Evolutionary conservation across 495 filamentous ascomycete genomes (phyloP).

Genomic region (Usnea hakonensis): DNA sequence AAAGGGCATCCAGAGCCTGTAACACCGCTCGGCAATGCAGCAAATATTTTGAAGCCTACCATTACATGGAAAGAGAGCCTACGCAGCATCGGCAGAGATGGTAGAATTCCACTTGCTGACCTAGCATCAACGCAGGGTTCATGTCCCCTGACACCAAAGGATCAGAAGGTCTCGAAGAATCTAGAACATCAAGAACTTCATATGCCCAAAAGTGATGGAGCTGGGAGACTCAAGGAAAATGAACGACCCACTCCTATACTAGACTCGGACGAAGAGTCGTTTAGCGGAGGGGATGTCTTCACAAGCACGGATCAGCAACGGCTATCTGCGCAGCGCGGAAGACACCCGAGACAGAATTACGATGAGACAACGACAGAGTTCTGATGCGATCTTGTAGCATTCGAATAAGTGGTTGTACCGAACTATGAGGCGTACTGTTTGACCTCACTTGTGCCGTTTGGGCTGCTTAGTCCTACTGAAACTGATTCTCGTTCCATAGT

Average conservation of each 20-base stretch:
- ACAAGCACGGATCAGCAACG: constrained; percentile 19
- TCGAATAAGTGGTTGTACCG: not conserved
- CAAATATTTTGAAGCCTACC: not conserved
- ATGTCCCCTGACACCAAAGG: not conserved
- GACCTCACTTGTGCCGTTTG: not conserved
- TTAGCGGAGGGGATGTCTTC: constrained; percentile 20
- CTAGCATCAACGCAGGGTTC: constrained; percentile 3
- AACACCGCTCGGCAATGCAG: not conserved
- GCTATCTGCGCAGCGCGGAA: not conserved
- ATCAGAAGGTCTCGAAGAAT: no score
- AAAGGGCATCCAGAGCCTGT: constrained; percentile 5
- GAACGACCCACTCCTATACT: not conserved
- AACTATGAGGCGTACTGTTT: not conserved
- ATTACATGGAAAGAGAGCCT: not conserved
- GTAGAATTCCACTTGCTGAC: constrained; percentile 3
- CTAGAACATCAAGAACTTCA: not conserved
- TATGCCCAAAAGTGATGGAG: not conserved
- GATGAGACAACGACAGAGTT: constrained; percentile 13
- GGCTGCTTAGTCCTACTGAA: not conserved
- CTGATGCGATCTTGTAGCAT: not conserved
- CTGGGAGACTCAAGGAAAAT: not conserved
- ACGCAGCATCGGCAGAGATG: not conserved
- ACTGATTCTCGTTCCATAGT: not conserved
- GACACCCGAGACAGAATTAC: not conserved
- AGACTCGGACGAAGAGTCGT: constrained; percentile 16